These are phyloP conservation scores for Mrakia blollopis DNA, from an alignment of 768 basidiomycete genomes.

Conservation along the genomic window DNA sequence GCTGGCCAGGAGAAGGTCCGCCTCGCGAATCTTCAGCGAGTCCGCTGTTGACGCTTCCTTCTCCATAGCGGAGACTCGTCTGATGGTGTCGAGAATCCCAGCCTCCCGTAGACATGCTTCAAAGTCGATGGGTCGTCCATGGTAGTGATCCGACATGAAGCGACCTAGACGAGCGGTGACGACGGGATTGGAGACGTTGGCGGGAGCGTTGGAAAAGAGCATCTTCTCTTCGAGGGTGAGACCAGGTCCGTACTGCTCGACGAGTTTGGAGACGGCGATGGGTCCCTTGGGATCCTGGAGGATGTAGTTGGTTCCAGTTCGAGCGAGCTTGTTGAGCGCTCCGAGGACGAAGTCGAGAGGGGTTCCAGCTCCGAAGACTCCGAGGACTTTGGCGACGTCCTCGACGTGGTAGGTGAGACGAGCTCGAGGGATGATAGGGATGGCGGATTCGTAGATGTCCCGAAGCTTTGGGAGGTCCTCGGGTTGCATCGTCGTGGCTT, in stretches of 20 bases:
- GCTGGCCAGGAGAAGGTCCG: conserved; percentile 14
- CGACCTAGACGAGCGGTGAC: conserved; percentile 38
- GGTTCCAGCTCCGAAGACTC: conserved; percentile 43
- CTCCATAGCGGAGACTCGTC: background rate
- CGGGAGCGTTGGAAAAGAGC: conserved; percentile 43
- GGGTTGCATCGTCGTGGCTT: conserved; percentile 64
- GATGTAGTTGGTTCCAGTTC: conserved; percentile 40
- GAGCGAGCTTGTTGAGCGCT: conserved; percentile 39
- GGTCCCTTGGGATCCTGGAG: conserved; percentile 33
- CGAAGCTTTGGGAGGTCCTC: conserved; percentile 60
- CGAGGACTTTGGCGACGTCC: conserved; percentile 38
- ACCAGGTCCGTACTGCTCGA: conserved; percentile 39
- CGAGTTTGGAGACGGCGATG: conserved; percentile 37
- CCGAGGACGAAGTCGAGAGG: conserved; percentile 44
- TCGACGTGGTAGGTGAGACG: conserved; percentile 46
- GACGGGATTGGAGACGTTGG: conserved; percentile 42
- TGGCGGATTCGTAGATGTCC: conserved; percentile 54
- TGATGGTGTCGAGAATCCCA: conserved; percentile 1
- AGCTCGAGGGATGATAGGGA: conserved; percentile 55
- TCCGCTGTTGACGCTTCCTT: conserved; percentile 25
- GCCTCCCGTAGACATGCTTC: conserved; percentile 31
- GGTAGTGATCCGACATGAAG: conserved; percentile 51
- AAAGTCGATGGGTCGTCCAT: conserved; percentile 50
- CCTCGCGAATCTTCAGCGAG: conserved; percentile 37
- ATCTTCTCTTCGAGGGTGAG: conserved; percentile 44